Conservation (phyloP, 1,284 basidiomycete species). For the Quambalaria eucalypti region DNA sequence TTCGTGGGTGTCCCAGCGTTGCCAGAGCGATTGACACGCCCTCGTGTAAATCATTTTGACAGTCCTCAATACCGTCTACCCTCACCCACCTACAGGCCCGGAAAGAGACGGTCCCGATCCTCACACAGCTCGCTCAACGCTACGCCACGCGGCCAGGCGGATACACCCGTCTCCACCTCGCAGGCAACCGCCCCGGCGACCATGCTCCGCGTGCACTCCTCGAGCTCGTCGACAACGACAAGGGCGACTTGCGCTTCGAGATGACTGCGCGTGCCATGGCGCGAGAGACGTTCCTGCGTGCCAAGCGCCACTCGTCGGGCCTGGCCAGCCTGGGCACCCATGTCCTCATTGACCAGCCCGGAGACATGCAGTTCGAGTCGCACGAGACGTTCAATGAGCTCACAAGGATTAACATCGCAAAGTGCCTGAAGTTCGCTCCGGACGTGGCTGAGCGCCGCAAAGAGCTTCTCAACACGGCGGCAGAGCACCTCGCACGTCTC, state of each 20-base stretch:
- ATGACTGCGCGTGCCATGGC: constrained; percentile 41
- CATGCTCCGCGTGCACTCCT: constrained; percentile 86
- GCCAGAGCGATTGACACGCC: not conserved
- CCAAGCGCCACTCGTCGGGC: constrained; percentile 1
- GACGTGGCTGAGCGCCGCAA: constrained; percentile 27
- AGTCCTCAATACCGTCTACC: too few species aligned
- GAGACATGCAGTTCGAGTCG: constrained; percentile 21
- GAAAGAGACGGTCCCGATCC: constrained; percentile 61
- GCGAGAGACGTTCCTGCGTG: constrained; percentile 25
- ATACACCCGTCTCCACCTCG: constrained; percentile 87
- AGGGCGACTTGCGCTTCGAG: constrained; percentile 60
- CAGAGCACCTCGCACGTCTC: constrained; percentile 26
- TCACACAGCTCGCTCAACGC: constrained; percentile 67
- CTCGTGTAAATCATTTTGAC: not conserved
- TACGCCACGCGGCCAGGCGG: constrained; percentile 79
- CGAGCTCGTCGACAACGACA: constrained; percentile 85
- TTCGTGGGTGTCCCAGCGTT: constrained; percentile 15
- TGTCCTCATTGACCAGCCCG: constrained; percentile 7
- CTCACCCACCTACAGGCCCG: constrained; percentile 9
- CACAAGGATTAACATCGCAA: constrained; percentile 34
- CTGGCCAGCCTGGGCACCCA: not conserved
- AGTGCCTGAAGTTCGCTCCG: constrained; percentile 24
- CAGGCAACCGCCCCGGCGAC: constrained; percentile 79
- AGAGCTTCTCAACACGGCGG: constrained; percentile 22
- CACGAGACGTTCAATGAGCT: constrained; percentile 27